Evolutionary conservation across 129 eudicot genomes (phyloP), one percentile per base, ranked within the genome.

Genomic region (Flaveria trinervia): DNA sequence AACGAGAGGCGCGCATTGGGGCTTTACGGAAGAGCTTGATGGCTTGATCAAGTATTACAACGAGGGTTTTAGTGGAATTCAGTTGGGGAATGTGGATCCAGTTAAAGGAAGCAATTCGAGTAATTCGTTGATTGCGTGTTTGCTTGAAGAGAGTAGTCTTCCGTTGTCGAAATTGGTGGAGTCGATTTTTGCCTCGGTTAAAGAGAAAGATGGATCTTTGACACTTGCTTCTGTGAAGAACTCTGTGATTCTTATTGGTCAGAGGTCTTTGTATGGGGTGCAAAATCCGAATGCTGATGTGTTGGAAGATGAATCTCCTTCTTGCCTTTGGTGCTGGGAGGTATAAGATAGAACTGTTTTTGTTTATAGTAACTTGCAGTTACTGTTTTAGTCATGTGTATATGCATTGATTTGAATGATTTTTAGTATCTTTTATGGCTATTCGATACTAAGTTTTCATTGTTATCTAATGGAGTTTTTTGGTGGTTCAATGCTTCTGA

Each of bases 261-360:
- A 89, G 81, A 87, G 98, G 56, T 55, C 71, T 23, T 74, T 56
- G 59, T 90, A 90, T 52, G 97, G 98, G 18, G 85, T 90, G 66
- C 77, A 78, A 0, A 71, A 81, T 51, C 75, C 79, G 0, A 91
- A 90, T 80, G 93, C 88, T 33, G 97, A 93, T 89, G 88, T 93
- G 71, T 74, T 90, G 82, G 97, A 93, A 81, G 98, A 93, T 68
- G 98, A 93, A 26, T 45, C 88, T 5, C 84, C 83, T 68, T 83
- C 85, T 55, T 86, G 90, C 65, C 96, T 90, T 55, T 90, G 98
- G 98, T 90, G 96, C 30, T 90, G 98, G 98, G 98, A 93, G 98
- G 98, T 93, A 79, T 61, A 71, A 7, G 20, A 41, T 17, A 1
- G 4, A 13, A 30, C 36, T 6, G 2, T 28, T n/a, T 26, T 4